Base-by-base conservation (phyloP, 768 basidiomycete species). In the Amanita rubescens region DNA sequence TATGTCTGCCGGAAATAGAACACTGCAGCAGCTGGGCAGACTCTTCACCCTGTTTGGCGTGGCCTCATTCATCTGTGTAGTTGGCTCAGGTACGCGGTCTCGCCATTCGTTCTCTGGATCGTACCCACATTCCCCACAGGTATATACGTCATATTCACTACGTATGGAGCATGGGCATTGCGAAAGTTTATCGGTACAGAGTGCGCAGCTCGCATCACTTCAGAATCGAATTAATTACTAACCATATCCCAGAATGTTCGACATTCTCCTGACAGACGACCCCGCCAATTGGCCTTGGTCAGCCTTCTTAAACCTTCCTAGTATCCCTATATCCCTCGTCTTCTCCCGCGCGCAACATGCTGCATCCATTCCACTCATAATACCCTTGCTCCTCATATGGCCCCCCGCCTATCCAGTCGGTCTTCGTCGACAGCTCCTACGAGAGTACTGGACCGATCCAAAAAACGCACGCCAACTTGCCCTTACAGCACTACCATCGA, bases 241-340 rank as follows among this genome's bases (percentile, higher is more conserved):
- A 33, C 44, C 19, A 33, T 30, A 6, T 35, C 42, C 37, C 57
- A 81, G 79, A 63, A 81, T 87, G 77, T 87, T 77, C 60, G 74
- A 81, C 48, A 57, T 80, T 17, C 71, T 90, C 32, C 66, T 90
- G 14, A 81, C 85, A 0, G 77, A 85, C 56, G 84, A 90, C 61
- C 82, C 82, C 1, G 68, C 71, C 37, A 79, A 82, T 50, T 91
- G 89, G 89, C 82, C 85, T 1, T 83, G 81, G 79, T 78, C 82
- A 42, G 84, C 86, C 34, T 87, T 78, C 68, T 64, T 88, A 62
- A 84, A 90, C 63, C 80, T 91, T 14, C 87, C 86, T 6, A 66
- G 85, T 32, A 75, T 91, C 37, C 87, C 89, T 0, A 63, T 88
- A 41, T 74, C 77, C 24, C 81, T 91, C 57, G 73, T 90, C 60